Percentiles rank a stretch among this genome's conserved stretches.
Evolutionary conservation across 2,329 filamentous ascomycete species (phyloP).

Genomic region (Emmonsiellopsis sp.): DNA sequence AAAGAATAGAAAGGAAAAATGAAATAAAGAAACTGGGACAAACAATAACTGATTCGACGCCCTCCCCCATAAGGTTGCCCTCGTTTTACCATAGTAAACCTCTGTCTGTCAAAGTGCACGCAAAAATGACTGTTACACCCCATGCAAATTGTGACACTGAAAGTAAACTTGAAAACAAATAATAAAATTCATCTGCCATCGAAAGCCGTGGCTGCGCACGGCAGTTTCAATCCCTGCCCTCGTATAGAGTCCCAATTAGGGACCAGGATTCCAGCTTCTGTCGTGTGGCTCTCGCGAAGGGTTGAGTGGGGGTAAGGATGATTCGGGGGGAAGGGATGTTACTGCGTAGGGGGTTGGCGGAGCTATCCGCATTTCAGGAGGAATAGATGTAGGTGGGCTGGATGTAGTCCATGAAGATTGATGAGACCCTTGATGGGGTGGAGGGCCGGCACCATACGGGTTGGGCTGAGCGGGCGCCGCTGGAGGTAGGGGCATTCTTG

Average conservation of each 20-base stretch:
- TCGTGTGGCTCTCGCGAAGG: not conserved
- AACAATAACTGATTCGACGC: not conserved
- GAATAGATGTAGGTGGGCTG: not conserved
- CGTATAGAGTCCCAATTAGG: not conserved
- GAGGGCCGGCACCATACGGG: not conserved
- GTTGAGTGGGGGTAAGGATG: not conserved
- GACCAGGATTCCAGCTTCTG: slow-evolving; percentile 6
- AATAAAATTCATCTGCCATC: not conserved
- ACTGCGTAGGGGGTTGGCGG: not conserved
- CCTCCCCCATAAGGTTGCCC: slow-evolving; percentile 4
- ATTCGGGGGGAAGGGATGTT: not conserved
- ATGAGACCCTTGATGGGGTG: not conserved
- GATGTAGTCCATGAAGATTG: not conserved
- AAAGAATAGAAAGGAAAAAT: not conserved
- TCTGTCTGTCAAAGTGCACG: not conserved
- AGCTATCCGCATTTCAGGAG: not conserved
- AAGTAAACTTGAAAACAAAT: not conserved
- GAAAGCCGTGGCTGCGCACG: not conserved
- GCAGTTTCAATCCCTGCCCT: not conserved
- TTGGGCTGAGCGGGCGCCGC: not conserved
- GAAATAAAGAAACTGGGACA: not conserved
- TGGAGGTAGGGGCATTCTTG: slow-evolving; percentile 1
- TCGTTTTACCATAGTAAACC: slow-evolving; percentile 1
- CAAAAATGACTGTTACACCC: too few species aligned
- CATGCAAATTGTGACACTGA: not conserved